Base-by-base conservation (phyloP, 1,139 yeast genomes). In the Geotrichum klebahnii region DNA sequence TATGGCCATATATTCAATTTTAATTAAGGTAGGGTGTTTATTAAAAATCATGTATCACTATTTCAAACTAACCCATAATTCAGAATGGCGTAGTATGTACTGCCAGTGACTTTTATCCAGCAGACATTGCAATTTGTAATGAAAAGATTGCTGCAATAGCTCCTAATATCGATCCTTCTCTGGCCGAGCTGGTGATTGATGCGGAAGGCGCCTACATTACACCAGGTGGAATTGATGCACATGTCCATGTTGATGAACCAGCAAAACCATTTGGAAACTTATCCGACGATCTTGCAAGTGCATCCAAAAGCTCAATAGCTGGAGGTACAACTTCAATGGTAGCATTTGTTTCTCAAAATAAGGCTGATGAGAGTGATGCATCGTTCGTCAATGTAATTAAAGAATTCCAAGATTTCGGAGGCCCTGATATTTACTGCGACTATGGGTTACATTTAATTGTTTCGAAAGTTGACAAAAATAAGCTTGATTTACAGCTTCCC, bases 161-260 rank as follows among this genome's bases (percentile, higher is more conserved):
- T 2, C 61, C 62, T 10, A 65, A 65, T n/a, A 56, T 66, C 23
- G 54, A 55, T 32, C 74, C 71, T 12, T 38, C 40, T 35, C 54
- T 51, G 47, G 57, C 55, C 28, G 55, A 51, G 29, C 59, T 57
- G 43, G 59, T 63, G n/a, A 71, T 75, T 33, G 76, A 75, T 61
- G 77, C 77, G 8, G 68, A 73, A 55, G 76, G 75, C 17, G 76
- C 68, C 0, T 67, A 58, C 55, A 64, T 72, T 28, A 75, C 76
- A n/a, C 78, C 76, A 3, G 78, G 76, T 43, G 77, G 78, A 8
- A 67, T 75, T 36, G 79, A 75, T 56, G 67, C 76, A 0, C 78
- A 74, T 57, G 84, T 80, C 35, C 85, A 80, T 57, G 66, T 81
- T 48, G 78, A 79, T 58, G 82, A 79, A 58, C 78, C 77, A 0